Percentiles rank a stretch among this genome's conserved stretches.
Conservation (phyloP, 106 monocot species). For the Dioscorea alata region DNA sequence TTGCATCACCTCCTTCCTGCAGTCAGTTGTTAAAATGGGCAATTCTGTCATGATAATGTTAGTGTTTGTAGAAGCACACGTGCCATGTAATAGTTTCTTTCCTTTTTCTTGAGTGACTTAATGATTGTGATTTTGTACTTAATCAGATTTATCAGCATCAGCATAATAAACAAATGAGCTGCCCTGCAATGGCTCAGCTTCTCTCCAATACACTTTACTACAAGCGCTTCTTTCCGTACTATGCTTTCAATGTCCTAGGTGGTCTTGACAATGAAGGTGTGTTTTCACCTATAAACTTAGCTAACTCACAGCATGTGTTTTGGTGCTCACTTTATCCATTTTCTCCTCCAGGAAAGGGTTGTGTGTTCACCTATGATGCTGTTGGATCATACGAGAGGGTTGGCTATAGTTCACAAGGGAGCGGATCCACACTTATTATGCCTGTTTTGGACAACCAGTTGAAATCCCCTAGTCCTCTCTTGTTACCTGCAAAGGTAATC, state of each 20-base stretch:
- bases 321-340: not conserved
- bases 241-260: constrained; percentile 92
- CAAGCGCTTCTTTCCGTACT: constrained; percentile 98
- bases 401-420: constrained; percentile 85
- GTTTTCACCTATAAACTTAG: not conserved
- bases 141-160: constrained; percentile 95
- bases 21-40: no score
- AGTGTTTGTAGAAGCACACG: no score
- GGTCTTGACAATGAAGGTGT: constrained; percentile 95
- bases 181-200: constrained; percentile 97
- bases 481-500: constrained; percentile 52
- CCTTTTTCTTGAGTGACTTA: not conserved
- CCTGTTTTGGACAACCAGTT: constrained; percentile 97
- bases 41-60: no score
- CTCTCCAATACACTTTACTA: constrained; percentile 96
- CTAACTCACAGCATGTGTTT: not conserved
- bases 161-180: constrained; percentile 97
- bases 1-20: no score
- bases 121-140: constrained; percentile 1
- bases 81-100: not conserved
- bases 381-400: constrained; percentile 98
- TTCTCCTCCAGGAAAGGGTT: constrained; percentile 65
- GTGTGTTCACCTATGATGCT: constrained; percentile 94
- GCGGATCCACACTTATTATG: constrained; percentile 76
- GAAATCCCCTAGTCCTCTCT: constrained; percentile 90